Conservation (phyloP, 768 basidiomycete genomes). For the Mycena sanguinolenta region DNA sequence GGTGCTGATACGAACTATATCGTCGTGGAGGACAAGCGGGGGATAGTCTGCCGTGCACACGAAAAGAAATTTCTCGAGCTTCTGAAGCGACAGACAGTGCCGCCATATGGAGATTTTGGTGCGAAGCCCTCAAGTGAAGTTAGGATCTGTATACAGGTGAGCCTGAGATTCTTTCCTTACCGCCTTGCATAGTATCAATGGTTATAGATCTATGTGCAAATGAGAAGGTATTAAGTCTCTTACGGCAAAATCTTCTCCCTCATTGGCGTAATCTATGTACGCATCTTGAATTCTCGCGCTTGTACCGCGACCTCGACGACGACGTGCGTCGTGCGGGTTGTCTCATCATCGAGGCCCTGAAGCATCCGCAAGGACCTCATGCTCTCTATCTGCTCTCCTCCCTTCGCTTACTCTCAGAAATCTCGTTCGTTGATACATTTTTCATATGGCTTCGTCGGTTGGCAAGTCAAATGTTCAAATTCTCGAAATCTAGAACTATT, state of each 20-base stretch:
- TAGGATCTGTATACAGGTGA: conserved; percentile 1
- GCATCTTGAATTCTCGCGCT: neutral
- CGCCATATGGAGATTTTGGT: too few species aligned
- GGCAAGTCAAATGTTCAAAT: neutral
- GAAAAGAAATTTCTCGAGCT: neutral
- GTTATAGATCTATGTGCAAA: neutral
- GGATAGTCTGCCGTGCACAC: neutral
- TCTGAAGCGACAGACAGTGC: neutral
- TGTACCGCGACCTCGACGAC: conserved; percentile 3
- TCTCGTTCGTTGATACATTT: neutral
- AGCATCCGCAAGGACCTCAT: neutral
- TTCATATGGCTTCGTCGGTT: neutral
- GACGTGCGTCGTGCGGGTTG: conserved; percentile 6
- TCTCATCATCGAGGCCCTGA: conserved; percentile 1
- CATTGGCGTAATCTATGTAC: neutral
- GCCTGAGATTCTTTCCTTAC: neutral
- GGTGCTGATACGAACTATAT: neutral
- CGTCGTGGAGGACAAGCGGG: neutral
- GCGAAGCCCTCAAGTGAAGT: neutral
- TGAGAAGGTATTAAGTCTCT: neutral
- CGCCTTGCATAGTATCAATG: neutral
- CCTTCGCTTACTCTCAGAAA: neutral
- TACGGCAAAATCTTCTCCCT: neutral
- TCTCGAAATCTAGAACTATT: neutral
- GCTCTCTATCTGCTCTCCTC: neutral